phyloP scores from a whole-genome alignment of 345 rosid genomes.

The Eucalyptus rudis region DNA sequence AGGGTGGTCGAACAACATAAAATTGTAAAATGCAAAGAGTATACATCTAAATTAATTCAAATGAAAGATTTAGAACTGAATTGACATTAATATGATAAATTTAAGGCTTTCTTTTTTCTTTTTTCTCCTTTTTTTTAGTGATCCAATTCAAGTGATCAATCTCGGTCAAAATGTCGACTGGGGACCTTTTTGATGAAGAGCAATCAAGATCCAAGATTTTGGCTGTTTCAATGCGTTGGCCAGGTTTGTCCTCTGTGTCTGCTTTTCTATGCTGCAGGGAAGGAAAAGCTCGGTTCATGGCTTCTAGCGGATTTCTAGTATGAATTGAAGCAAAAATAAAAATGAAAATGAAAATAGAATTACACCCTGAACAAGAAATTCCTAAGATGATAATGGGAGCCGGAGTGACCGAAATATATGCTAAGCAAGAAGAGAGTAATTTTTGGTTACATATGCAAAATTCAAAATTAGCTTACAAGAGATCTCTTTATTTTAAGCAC shows the following conservation, averaged over 20 bases:
- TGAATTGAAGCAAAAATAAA: neutral
- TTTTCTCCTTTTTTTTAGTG: rapidly evolving
- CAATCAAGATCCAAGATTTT: neutral
- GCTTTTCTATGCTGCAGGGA: neutral
- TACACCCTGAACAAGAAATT: neutral
- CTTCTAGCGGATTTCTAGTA: neutral
- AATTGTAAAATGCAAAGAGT: neutral
- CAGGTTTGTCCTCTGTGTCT: neutral
- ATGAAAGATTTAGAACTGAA: rapidly evolving
- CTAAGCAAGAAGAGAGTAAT: neutral
- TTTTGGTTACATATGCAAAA: too few relatives aligned
- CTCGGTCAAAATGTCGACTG: neutral
- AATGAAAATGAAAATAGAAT: too few relatives aligned
- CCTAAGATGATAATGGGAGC: neutral
- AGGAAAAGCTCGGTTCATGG: neutral
- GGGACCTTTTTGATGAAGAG: too few relatives aligned
- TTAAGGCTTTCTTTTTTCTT: too few relatives aligned
- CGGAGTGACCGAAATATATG: neutral
- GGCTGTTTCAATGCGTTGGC: neutral
- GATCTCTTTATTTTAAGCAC: neutral
- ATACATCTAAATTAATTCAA: rapidly evolving
- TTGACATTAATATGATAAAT: rapidly evolving
- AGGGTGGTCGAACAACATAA: rapidly evolving
- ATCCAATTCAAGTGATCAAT: too few relatives aligned
- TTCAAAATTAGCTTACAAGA: neutral